Evolutionary conservation across 140 eudicot species (phyloP), one percentile per base, ranked within the genome.

Genomic region (Oenanthe javanica): DNA sequence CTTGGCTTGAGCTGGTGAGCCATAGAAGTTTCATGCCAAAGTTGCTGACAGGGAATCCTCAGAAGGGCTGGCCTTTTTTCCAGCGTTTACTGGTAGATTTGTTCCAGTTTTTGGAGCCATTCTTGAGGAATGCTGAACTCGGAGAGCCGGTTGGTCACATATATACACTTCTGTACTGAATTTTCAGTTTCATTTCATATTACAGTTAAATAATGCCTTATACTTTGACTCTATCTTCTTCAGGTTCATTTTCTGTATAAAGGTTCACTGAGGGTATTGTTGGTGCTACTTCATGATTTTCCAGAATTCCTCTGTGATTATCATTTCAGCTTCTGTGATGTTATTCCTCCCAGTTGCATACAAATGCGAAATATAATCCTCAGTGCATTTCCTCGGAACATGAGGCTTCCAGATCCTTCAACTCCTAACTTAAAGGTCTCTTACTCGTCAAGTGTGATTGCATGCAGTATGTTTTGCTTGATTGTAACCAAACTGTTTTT

Each of bases 321-420:
- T 84, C 99, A 96, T 89, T 96, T 96, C 87, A 96, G 98, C 84
- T 96, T 96, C 88, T 96, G 99, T 82, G 99, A 96, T 85, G 93
- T 96, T 63, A 96, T 96, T 61, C 99, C 99, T 77, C 93, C 98
- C 61, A 96, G 97, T 85, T 96, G 99, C 86, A 96, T 96, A 87
- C 99, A 96, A 84, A 93, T 96, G 99, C 86, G 99, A 31, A 96
- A 93, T 83, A 93, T 96, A 46, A 91, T 96, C 59, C 94, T 96
- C 61, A 96, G 99, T 59, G 99, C 99, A 11, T 96, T 93, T 87
- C 99, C 99, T 18, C 93, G 97, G 79, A 93, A 93, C 84, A 96
- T 96, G 99, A 91, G 98, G 89, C 91, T 96, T 9, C 99, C 99
- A 5, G 99, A 96, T 79, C 99, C 99, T 46, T 91, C 98, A 1